Percentiles rank a stretch among this genome's conserved stretches.
Evolutionary conservation across 768 basidiomycete genomes (phyloP).

Genomic region (Rhizopogon vesiculosus): DNA sequence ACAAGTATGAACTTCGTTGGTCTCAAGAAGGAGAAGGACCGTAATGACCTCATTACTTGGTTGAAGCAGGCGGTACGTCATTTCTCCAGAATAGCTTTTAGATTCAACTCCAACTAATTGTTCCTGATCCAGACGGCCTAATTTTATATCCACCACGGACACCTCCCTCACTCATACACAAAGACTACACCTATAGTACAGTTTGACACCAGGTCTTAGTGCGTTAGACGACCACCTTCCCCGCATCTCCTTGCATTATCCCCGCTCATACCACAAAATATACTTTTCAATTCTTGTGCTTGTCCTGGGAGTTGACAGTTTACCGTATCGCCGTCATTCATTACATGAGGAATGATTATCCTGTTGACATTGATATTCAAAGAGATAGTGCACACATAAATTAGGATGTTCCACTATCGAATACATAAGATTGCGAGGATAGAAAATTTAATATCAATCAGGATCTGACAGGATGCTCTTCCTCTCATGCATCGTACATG

Average conservation of each 20-base stretch:
- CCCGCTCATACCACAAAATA: conserved; percentile 25
- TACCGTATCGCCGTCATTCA: neutral
- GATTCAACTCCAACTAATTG: neutral
- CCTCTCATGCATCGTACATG: conserved; percentile 51
- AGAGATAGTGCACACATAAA: neutral
- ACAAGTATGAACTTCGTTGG: conserved; percentile 99
- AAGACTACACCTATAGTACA: conserved; percentile 20
- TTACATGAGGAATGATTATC: neutral
- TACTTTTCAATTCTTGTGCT: neutral
- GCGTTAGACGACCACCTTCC: conserved; percentile 26
- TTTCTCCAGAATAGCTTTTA: neutral
- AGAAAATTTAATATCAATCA: conserved; percentile 4
- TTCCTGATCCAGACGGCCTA: conserved; percentile 19
- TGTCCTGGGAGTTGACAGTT: neutral
- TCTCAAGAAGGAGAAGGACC: conserved; percentile 97
- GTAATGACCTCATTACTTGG: conserved; percentile 87
- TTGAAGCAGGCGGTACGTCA: conserved; percentile 68
- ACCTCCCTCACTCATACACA: conserved; percentile 8
- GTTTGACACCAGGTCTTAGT: conserved; percentile 23
- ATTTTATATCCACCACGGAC: conserved; percentile 16
- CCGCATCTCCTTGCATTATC: conserved; percentile 19
- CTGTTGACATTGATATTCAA: neutral
- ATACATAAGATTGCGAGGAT: neutral
- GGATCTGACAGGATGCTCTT: neutral
- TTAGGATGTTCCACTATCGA: neutral